Base-by-base conservation (phyloP, 1,139 yeast genomes). In the Ogataea hybrid region DNA sequence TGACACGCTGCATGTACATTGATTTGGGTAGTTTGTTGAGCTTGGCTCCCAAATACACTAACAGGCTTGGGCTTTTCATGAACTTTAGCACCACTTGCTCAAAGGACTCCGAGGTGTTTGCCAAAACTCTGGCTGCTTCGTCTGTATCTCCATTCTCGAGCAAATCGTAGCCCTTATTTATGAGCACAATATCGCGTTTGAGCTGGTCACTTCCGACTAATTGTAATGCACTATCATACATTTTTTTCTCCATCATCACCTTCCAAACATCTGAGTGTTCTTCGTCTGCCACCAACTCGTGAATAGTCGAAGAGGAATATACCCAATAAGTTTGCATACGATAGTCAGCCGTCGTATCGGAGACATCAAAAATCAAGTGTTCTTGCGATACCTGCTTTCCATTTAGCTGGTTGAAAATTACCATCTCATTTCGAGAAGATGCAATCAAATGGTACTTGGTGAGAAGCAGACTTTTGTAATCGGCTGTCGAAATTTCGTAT, bases 231-330 rank as follows among this genome's bases (percentile, higher is more conserved):
- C 79, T 79, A 14, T 82, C 85, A 61, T 72, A 90, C 44, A 77
- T 71, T 1, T 78, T 75, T 56, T 77, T 70, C 32, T 75, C 77
- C 43, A 84, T 70, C 58, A 86, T 73, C 6, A 83, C 73, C 48
- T 75, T 76, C 96, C 97, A 88, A 4, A 89, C 81, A 18, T 86
- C 83, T 5, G 73, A 67, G 6, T 80, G 71, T 59, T 92, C 97
- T 52, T 84, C 75, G 25, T 71, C 74, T 8, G 86, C 68, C 3
- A 86, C 71, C 8, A 94, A 64, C 58, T 94, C 96, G 55, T 72
- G 82, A 9, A 87, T 73, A 35, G 62, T 68, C 2, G 61, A 53
- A 18, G 64, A 59, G 0, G 85, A 73, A 51, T 65, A 79, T 3
- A 79, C 62, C 92, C 92, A 84, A 51, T 65, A 81, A 0, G 87